Evolutionary conservation across 2,329 filamentous ascomycete species (phyloP).

Genomic region (Hypoxylon sp.): DNA sequence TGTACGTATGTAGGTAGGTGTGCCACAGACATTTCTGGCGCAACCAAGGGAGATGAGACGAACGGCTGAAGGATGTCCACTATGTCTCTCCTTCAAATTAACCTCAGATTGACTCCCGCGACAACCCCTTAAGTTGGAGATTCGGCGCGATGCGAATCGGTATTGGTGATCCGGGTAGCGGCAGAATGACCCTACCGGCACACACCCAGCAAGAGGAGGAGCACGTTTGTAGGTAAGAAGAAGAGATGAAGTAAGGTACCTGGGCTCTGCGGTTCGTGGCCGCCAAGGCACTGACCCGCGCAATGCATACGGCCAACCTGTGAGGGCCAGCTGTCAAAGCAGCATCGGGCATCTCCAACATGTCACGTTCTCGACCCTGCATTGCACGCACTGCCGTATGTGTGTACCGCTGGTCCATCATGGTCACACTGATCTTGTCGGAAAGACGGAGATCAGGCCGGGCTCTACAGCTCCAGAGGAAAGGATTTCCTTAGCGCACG

Average conservation of each 20-base stretch:
- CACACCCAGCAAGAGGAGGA: conserved; percentile 12
- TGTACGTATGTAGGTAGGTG: conserved; percentile 22
- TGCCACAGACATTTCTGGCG: conserved; percentile 26
- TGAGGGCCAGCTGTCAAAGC: conserved; percentile 37
- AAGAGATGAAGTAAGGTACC: neutral
- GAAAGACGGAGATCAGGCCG: conserved; percentile 38
- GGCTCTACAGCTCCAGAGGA: conserved; percentile 29
- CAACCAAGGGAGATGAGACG: conserved; percentile 20
- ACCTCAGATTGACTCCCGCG: conserved; percentile 8
- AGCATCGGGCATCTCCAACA: conserved; percentile 38
- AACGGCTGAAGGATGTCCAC: conserved; percentile 15
- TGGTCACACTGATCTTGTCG: conserved; percentile 37
- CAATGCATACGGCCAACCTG: conserved; percentile 35
- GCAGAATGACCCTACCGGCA: conserved; percentile 15
- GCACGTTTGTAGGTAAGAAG: neutral
- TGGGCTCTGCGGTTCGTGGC: conserved; percentile 28
- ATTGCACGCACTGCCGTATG: conserved; percentile 23
- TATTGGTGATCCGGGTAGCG: conserved; percentile 31
- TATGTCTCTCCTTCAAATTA: neutral
- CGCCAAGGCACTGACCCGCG: conserved; percentile 37
- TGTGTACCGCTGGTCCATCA: conserved; percentile 12
- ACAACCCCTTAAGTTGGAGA: conserved; percentile 10
- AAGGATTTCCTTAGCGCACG: conserved; percentile 24
- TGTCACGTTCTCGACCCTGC: conserved; percentile 38
- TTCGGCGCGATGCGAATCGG: conserved; percentile 31